Evolutionary conservation across 108 stramenopile genomes (phyloP), one percentile per base, ranked within the genome.

Genomic region (Cyclotella kingstonii): DNA sequence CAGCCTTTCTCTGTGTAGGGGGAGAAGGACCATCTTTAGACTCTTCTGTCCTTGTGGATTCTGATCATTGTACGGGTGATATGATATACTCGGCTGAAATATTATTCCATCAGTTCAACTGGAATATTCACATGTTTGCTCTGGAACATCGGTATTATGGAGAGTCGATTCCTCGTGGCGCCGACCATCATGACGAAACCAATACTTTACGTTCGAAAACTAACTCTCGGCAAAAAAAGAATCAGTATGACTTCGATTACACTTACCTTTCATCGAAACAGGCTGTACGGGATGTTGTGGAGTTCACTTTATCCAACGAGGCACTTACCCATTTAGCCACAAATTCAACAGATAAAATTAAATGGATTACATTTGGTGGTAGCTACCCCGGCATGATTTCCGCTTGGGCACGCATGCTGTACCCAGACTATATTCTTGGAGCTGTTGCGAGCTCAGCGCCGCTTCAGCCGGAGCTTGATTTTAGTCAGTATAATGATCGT

Each of bases 71-170:
- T 51, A 81, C 84, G 2, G 91, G 91, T 0, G 94, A 95, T 60
- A 92, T 92, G 94, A 59, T 92, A 8, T 84, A 76, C 59, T 47
- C 89, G 58, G 94, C 94, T 14, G 25, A 42, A 18, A 70, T 54
- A 21, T 44, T 79, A 8, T 40, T 59, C 51, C 35, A 71, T 9
- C 50, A 65, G 9, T 42, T 45, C 27, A 17, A 53, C n/a, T 49
- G 60, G 51, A 66, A 61, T 47, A 70, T 89, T 3, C 81, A 80
- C 42, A 18, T 93, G 59, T 89, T 79, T 79, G 87, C 91, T 3
- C 54, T 97, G 34, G 91, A 95, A 58, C 96, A 95, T 77, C 85
- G 96, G 1, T 95, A 91, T 70, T 97, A 95, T 55, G 96, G 93
- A 40, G 48, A 83, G 51, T 81, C 85, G 4, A 73, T 87, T 61